Base-by-base conservation (phyloP, 2,329 filamentous ascomycete genomes). In the Aureobasidium namibiae region DNA sequence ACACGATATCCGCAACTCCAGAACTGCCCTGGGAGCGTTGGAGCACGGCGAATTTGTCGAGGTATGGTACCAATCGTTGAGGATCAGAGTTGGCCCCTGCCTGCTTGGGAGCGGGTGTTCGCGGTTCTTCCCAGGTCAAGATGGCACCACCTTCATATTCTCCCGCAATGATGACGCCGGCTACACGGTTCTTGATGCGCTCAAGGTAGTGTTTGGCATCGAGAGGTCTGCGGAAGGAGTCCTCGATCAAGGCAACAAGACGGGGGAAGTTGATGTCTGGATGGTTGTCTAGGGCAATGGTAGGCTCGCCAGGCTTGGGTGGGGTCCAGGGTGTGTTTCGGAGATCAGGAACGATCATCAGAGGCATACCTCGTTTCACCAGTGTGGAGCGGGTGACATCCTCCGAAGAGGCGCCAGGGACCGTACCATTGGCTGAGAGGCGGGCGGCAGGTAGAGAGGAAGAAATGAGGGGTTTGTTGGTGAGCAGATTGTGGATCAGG, bases 101-200 rank as follows among this genome's bases (percentile, higher is more conserved):
- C 16, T 21, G 21, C 2, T 41, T 36, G 18, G 16, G 24, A n/a
- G 1, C 36, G 3, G 16, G 24, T 4, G 46, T 42, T 4, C 77
- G 80, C 0, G 92, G 90, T 33, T 80, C 80, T 74, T 99, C 94
- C 94, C 94, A 99, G 0, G 94, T 99, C 21, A 97, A 77, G 45
- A 99, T 88, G 1, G 94, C 94, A 1, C 90, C 92, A 56, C 94
- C 94, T 77, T 99, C 94, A 73, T 99, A 99, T 68, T 96, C 89
- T 7, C 94, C 94, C 0, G 92, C 94, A 52, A 99, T 89, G 63
- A 99, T 96, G 58, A 99, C 80, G 2, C 92, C 94, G 0, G 94
- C 94, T 13, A 97, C 80, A 31, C 87, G 88, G 57, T 87, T 81
- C 54, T 88, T 82, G 57, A 97, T 85, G n/a, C 94, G 86, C 16